phyloP scores from a whole-genome alignment of 2,329 filamentous ascomycete genomes.

The Helminthosporium solani region DNA sequence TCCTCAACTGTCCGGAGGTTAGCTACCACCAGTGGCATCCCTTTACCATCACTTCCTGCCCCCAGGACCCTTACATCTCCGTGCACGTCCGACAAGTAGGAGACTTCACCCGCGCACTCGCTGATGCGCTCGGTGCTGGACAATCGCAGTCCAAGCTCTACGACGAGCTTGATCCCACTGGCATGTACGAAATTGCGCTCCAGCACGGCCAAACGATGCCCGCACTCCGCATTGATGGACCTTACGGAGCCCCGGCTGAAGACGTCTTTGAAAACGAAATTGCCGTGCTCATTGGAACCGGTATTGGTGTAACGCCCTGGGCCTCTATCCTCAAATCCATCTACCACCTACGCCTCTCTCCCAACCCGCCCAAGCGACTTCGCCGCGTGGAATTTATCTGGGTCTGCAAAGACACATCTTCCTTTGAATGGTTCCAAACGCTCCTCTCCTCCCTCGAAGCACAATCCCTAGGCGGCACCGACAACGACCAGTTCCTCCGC shows the following conservation, averaged over 20 bases:
- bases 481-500: slow-evolving; percentile 79
- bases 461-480: slow-evolving; percentile 66
- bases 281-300: slow-evolving; percentile 79
- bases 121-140: slow-evolving; percentile 91
- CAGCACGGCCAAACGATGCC: slow-evolving; percentile 95
- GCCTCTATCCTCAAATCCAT: slow-evolving; percentile 93
- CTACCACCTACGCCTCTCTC: slow-evolving; percentile 89
- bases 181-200: slow-evolving; percentile 97
- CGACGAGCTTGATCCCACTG: slow-evolving; percentile 85
- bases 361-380: slow-evolving; percentile 84
- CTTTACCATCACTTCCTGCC: slow-evolving; percentile 98
- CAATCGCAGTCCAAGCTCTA: slow-evolving; percentile 84
- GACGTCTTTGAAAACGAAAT: slow-evolving; percentile 96
- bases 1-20: slow-evolving; percentile 87
- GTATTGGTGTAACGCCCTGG: slow-evolving; percentile 86
- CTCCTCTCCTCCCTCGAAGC: slow-evolving; percentile 86
- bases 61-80: slow-evolving; percentile 91
- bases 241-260: slow-evolving; percentile 94
- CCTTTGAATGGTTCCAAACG: slow-evolving; percentile 98
- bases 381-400: slow-evolving; percentile 98
- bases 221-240: slow-evolving; percentile 82
- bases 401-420: slow-evolving; percentile 93
- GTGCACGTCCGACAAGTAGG: slow-evolving; percentile 95
- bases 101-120: slow-evolving; percentile 92
- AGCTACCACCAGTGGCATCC: slow-evolving; percentile 95